Percentiles rank a stretch among this genome's conserved stretches.
These are phyloP conservation scores for Didymella arachidicola DNA, from an alignment of 2,329 filamentous ascomycete species.

Conservation along the genomic window DNA sequence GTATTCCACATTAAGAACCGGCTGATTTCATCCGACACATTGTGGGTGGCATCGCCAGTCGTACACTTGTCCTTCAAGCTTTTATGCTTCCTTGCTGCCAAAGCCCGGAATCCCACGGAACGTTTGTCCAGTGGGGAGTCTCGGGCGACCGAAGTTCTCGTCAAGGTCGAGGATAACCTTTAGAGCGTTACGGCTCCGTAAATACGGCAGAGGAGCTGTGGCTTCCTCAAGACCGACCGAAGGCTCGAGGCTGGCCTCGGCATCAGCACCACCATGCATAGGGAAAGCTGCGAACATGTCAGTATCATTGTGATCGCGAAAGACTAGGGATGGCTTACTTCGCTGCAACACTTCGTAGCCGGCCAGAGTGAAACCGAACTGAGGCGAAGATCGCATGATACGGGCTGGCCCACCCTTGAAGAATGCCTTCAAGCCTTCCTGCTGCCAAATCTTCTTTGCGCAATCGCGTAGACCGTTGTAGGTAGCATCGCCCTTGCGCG, in stretches of 20 bases:
- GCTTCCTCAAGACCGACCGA: constrained; percentile 70
- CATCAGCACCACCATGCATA: constrained; percentile 68
- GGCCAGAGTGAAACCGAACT: constrained; percentile 97
- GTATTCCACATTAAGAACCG: constrained; percentile 29
- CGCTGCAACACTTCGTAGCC: constrained; percentile 92
- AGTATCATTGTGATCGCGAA: neutral
- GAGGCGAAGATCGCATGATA: constrained; percentile 92
- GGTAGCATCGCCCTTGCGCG: constrained; percentile 87
- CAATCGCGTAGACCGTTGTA: constrained; percentile 90
- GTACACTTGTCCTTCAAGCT: constrained; percentile 21
- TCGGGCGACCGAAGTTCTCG: constrained; percentile 84
- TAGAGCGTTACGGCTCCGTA: constrained; percentile 84
- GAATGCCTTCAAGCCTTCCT: constrained; percentile 95
- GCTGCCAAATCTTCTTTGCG: constrained; percentile 80
- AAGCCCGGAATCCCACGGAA: constrained; percentile 50
- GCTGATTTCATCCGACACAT: constrained; percentile 45
- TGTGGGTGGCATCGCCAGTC: constrained; percentile 27
- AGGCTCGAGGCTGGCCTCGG: constrained; percentile 64
- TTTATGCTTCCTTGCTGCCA: constrained; percentile 43
- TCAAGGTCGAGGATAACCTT: constrained; percentile 96
- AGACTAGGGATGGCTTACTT: neutral
- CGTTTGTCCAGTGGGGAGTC: constrained; percentile 58
- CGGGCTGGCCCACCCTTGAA: constrained; percentile 98
- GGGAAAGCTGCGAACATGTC: constrained; percentile 63
- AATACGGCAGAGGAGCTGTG: constrained; percentile 68